Base-by-base conservation (phyloP, 2,329 filamentous ascomycete species). In the Helotiales sp. region DNA sequence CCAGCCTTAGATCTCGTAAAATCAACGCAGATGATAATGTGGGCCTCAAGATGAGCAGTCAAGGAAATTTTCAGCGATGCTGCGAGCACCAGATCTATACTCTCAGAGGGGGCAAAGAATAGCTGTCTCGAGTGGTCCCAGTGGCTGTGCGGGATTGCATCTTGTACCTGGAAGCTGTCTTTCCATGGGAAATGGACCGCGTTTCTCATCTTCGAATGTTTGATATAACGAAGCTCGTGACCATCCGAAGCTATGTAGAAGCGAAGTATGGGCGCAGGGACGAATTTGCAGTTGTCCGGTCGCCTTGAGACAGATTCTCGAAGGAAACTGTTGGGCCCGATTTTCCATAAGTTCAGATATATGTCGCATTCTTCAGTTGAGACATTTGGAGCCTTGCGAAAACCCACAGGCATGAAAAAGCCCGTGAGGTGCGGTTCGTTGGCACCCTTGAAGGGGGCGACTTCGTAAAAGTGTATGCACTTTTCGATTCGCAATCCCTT, bases 401-500 rank as follows among this genome's bases (percentile, higher is more conserved):
- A 59, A 11, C 40, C 62, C 22, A 40, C 11, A 7, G 28, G 30
- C 22, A 58, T 28, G 17, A 8, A 10, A 22, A 37, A 64, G 15
- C 54, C 20, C 7, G 52, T 58, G 24, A 37, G 22, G 7, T 30
- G 49, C 5, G 49, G 17, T n/a, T 17, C 17, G n/a, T 22, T 61
- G 28, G 17, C 43, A 10, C 6, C 22, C 5, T 17, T 40, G 2
- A 28, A 15, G 1, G 22, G 15, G 11, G 1, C 32, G 11, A 59
- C 34, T 45, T 49, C 58, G 11, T 32, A 40, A 6, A 59, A 22
- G 26, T 50, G 34, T 13, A 47, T 34, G 30, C 30, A 64, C 17
- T 50, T 49, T 5, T 64, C 62, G 13, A 64, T 28, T 20, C 52
- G 52, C 13, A 64, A n/a, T 1, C 62, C 62, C 28, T 59, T 64